phyloP scores from a whole-genome alignment of 2,329 filamentous ascomycete species.

The Claviceps purpurea region DNA sequence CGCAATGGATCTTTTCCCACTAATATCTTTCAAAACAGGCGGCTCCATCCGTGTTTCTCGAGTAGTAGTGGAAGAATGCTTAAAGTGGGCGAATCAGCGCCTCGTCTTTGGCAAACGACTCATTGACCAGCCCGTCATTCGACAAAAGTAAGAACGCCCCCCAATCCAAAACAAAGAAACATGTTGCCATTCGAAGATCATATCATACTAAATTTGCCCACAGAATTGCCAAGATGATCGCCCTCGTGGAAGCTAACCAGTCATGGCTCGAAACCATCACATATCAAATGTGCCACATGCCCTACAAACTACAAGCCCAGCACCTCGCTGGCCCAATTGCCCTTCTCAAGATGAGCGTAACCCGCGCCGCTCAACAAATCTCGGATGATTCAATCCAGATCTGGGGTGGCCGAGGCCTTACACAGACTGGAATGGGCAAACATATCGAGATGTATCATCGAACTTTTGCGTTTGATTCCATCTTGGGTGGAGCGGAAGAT shows the following conservation, averaged over 20 bases:
- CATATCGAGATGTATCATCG: constrained; percentile 76
- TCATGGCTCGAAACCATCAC: constrained; percentile 75
- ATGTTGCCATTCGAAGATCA: no score
- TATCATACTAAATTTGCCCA: no score
- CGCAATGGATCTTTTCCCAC: not conserved
- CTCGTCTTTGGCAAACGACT: constrained; percentile 73
- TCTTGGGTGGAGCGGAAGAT: constrained; percentile 72
- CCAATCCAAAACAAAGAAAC: not conserved
- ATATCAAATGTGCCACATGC: constrained; percentile 81
- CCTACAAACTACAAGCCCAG: constrained; percentile 61
- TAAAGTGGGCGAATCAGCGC: constrained; percentile 83
- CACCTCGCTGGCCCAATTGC: constrained; percentile 70
- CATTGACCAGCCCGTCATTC: constrained; percentile 71
- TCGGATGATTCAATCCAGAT: constrained; percentile 77
- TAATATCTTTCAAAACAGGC: constrained; percentile 15
- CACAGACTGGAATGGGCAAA: constrained; percentile 70
- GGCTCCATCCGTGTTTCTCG: constrained; percentile 52
- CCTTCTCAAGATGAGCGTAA: constrained; percentile 66
- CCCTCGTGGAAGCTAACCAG: constrained; percentile 68
- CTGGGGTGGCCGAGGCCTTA: constrained; percentile 70
- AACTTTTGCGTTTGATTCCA: constrained; percentile 70
- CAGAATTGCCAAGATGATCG: constrained; percentile 75
- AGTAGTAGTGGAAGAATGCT: constrained; percentile 64
- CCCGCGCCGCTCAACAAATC: constrained; percentile 66
- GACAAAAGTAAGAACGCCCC: constrained; percentile 49